phyloP scores from a whole-genome alignment of 2,329 filamentous ascomycete species.

The Colletotrichum sp. region DNA sequence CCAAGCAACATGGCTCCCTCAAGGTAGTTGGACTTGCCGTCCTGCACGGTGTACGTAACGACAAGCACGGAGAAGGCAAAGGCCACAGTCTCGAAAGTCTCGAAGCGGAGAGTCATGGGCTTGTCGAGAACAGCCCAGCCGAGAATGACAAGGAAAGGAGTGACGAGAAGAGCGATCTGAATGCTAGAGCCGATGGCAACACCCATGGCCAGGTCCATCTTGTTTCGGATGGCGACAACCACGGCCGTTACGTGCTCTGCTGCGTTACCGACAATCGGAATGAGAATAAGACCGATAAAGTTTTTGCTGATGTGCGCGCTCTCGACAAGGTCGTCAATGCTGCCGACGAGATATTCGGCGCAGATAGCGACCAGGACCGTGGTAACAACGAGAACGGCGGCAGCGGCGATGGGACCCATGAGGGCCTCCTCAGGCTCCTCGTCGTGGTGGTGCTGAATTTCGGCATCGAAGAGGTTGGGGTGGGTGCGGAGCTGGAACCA shows the following conservation, averaged over 20 bases:
- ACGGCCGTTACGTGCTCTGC: constrained; percentile 84
- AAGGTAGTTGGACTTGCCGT: constrained; percentile 84
- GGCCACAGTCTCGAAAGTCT: constrained; percentile 79
- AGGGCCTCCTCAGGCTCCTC: constrained; percentile 48
- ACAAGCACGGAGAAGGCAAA: constrained; percentile 79
- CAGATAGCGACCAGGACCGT: constrained; percentile 75
- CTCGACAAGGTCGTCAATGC: constrained; percentile 74
- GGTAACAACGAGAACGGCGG: constrained; percentile 68
- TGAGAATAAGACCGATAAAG: constrained; percentile 80
- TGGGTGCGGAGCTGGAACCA: constrained; percentile 80
- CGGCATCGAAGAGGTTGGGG: constrained; percentile 70
- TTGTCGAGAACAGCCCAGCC: constrained; percentile 76
- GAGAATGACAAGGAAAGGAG: constrained; percentile 78
- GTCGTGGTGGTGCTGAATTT: constrained; percentile 35
- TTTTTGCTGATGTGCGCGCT: constrained; percentile 76
- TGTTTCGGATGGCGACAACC: constrained; percentile 78
- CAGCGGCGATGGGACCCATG: constrained; percentile 68
- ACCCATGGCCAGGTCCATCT: constrained; percentile 76
- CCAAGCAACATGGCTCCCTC: constrained; percentile 73
- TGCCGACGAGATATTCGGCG: constrained; percentile 78
- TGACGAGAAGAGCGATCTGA: constrained; percentile 83
- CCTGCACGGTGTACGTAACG: constrained; percentile 77
- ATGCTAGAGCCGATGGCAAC: constrained; percentile 83
- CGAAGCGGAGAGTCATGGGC: constrained; percentile 80
- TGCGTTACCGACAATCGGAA: constrained; percentile 81